Conservation (phyloP, 257 asterid genomes). For the Fraxinus excelsior region DNA sequence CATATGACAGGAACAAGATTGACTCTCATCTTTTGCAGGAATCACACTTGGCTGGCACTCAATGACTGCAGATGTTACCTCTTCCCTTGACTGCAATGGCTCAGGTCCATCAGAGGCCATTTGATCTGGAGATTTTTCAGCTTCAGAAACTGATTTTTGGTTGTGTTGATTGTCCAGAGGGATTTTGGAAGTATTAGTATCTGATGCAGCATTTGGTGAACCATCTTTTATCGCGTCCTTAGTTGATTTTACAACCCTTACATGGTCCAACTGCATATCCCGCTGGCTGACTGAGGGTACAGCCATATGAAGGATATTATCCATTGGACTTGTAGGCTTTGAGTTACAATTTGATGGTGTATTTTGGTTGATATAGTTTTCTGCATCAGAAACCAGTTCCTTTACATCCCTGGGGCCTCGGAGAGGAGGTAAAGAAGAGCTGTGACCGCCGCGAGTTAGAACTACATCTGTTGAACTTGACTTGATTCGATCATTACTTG, state of each 20-base stretch:
- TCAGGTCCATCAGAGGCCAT: conserved; percentile 43
- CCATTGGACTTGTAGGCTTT: conserved; percentile 41
- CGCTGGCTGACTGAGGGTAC: conserved; percentile 36
- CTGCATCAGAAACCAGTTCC: conserved; percentile 49
- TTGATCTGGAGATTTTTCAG: conserved; percentile 33
- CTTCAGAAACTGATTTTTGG: conserved; percentile 37
- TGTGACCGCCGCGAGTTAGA: conserved; percentile 50
- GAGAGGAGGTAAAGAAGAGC: conserved; percentile 55
- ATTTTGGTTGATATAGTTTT: conserved; percentile 42
- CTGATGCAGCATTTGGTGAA: conserved; percentile 33
- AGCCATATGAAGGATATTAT: conserved; percentile 34
- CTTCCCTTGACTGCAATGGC: conserved; percentile 40
- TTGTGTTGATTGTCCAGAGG: conserved; percentile 37
- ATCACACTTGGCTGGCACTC: conserved; percentile 38
- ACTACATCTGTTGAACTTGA: conserved; percentile 62
- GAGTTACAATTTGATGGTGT: conserved; percentile 36
- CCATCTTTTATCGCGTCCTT: conserved; percentile 36
- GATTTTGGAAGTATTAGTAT: conserved; percentile 44
- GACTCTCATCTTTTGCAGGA: conserved; percentile 42
- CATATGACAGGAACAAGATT: conserved; percentile 43
- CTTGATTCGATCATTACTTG: conserved; percentile 71
- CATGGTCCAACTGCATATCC: conserved; percentile 47
- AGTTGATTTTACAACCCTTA: conserved; percentile 50
- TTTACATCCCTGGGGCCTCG: conserved; percentile 45
- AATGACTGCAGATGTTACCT: conserved; percentile 38